Conservation (phyloP, 2,329 filamentous ascomycete species). For the Pseudogymnoascus sp. region DNA sequence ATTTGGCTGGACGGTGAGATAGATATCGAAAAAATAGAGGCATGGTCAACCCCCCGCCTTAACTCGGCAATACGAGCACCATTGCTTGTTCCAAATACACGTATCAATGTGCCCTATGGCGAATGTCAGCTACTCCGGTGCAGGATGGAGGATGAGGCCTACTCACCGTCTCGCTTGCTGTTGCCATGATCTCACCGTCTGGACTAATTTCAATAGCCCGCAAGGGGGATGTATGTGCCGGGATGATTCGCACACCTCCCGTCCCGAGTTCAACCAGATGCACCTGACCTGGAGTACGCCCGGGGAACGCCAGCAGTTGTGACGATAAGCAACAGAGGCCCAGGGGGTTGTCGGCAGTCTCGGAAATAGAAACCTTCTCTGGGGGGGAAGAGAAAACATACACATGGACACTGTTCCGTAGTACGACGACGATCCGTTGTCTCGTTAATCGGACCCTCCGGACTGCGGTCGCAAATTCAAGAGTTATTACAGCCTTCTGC, state of each 20-base stretch:
- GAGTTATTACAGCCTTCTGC: slow-evolving; percentile 61
- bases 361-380: slow-evolving; percentile 63
- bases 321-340: slow-evolving; percentile 72
- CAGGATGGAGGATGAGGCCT: background rate
- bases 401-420: slow-evolving; percentile 73
- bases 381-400: slow-evolving; percentile 71
- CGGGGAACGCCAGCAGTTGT: slow-evolving; percentile 72
- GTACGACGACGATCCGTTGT: slow-evolving; percentile 67
- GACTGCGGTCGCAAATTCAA: slow-evolving; percentile 73
- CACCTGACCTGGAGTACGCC: slow-evolving; percentile 79
- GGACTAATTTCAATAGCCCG: slow-evolving; percentile 70
- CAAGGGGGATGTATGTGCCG: slow-evolving; percentile 73
- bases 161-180: slow-evolving; percentile 70
- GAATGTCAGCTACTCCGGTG: background rate
- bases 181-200: slow-evolving; percentile 75
- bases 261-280: slow-evolving; percentile 73
- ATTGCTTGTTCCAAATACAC: slow-evolving; percentile 72
- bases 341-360: slow-evolving; percentile 75
- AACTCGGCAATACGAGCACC: slow-evolving; percentile 77
- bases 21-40: slow-evolving; percentile 76
- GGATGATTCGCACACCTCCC: slow-evolving; percentile 84
- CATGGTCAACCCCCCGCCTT: slow-evolving; percentile 79
- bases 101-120: slow-evolving; percentile 71
- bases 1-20: slow-evolving; percentile 75
- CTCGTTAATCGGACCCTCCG: slow-evolving; percentile 70